Percentiles rank a stretch among this genome's conserved stretches.
These are phyloP conservation scores for Brassica balearica DNA, from an alignment of 441 rosid species.

Conservation along the genomic window DNA sequence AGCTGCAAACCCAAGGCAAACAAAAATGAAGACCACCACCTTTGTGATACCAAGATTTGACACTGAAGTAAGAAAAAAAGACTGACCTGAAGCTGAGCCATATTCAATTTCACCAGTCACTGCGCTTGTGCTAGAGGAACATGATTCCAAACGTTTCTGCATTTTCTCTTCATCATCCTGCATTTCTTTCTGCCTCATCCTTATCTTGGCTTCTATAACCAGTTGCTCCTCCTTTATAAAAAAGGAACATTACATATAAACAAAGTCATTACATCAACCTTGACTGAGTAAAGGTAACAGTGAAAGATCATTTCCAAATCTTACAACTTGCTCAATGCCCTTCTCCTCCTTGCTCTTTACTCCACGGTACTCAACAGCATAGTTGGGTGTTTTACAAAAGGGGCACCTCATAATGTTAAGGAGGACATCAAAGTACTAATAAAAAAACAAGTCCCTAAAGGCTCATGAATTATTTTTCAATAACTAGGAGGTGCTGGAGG, in stretches of 20 bases:
- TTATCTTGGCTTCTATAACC: slow-evolving; percentile 94
- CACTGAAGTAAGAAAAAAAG: slow-evolving; percentile 16
- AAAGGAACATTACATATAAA: background rate
- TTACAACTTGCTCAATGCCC: slow-evolving; percentile 94
- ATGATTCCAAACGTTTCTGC: slow-evolving; percentile 74
- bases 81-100: slow-evolving; percentile 63
- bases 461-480: too few relatives aligned
- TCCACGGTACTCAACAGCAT: slow-evolving; percentile 96
- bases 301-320: slow-evolving; percentile 28
- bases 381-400: slow-evolving; percentile 93
- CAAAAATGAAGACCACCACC: slow-evolving; percentile 16
- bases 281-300: slow-evolving; percentile 7
- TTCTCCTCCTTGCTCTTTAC: slow-evolving; percentile 94
- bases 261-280: background rate
- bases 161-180: slow-evolving; percentile 89
- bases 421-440: slow-evolving; percentile 29
- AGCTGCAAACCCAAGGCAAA: slow-evolving; percentile 52
- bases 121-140: slow-evolving; percentile 62
- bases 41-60: background rate
- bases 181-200: slow-evolving; percentile 89
- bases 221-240: slow-evolving; percentile 86
- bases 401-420: slow-evolving; percentile 86
- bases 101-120: slow-evolving; percentile 62
- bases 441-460: background rate
- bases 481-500: too few relatives aligned